phyloP scores from a whole-genome alignment of 1,284 basidiomycete genomes.

The Ustilago cynodontis region DNA sequence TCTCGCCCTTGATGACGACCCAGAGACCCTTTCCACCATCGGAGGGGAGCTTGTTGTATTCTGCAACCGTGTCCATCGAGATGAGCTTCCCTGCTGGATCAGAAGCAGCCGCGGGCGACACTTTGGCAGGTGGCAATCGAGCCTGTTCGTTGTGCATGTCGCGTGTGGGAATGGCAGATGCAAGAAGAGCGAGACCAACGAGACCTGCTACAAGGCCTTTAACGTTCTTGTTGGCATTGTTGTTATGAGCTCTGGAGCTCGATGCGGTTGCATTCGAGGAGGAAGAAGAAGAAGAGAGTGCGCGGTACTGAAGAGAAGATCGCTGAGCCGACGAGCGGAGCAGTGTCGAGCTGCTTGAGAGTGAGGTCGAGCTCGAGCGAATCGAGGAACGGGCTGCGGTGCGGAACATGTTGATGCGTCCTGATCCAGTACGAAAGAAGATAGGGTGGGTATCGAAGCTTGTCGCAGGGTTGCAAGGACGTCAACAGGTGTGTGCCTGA shows the following conservation, averaged over 20 bases:
- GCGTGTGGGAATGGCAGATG: conserved; percentile 18
- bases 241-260: not conserved
- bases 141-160: conserved; percentile 33
- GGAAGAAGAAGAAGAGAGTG: conserved; percentile 17
- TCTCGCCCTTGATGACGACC: conserved; percentile 66
- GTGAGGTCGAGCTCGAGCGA: conserved; percentile 21
- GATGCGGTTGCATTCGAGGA: conserved; percentile 5
- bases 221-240: conserved; percentile 8
- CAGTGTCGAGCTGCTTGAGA: conserved; percentile 15
- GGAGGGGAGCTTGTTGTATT: conserved; percentile 55
- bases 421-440: not conserved
- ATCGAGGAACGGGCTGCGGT: conserved; percentile 24
- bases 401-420: conserved; percentile 19
- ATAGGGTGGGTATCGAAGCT: not conserved
- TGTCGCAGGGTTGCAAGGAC: not conserved
- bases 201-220: conserved; percentile 35
- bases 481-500: not conserved
- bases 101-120: conserved; percentile 27
- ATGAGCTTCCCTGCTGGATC: conserved; percentile 49
- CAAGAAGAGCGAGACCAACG: conserved; percentile 38
- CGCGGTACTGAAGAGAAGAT: conserved; percentile 9
- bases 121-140: conserved; percentile 22
- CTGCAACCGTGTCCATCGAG: conserved; percentile 56
- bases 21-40: conserved; percentile 56
- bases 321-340: conserved; percentile 21